Conservation (phyloP, 768 basidiomycete genomes). For the Hysterangium stoloniferum region DNA sequence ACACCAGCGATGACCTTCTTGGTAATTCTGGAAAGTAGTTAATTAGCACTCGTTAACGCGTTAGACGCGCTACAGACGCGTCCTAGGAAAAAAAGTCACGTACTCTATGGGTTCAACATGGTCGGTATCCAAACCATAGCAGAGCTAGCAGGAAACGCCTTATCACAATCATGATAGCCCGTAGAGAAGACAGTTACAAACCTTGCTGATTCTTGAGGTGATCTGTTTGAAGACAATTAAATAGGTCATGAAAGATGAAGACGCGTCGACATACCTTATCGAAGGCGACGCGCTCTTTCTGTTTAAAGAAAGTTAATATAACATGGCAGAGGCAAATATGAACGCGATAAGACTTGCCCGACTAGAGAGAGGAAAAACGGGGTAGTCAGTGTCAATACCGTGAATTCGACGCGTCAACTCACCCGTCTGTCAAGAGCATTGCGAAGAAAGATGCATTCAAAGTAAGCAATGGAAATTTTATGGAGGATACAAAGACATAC, state of each 20-base stretch:
- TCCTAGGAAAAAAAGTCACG: slow-evolving; percentile 20
- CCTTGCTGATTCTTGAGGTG: slow-evolving; percentile 74
- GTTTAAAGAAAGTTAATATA: slow-evolving; percentile 21
- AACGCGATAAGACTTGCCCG: slow-evolving; percentile 34
- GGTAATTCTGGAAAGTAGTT: slow-evolving; percentile 47
- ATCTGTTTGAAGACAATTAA: slow-evolving; percentile 41
- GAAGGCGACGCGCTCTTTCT: slow-evolving; percentile 89
- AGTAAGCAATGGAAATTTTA: not conserved
- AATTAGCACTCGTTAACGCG: not conserved
- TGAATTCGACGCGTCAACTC: slow-evolving; percentile 8
- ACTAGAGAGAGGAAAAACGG: slow-evolving; percentile 26
- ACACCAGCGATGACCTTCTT: slow-evolving; percentile 93
- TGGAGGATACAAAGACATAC: slow-evolving; percentile 25
- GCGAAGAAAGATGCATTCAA: not conserved
- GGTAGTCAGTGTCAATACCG: slow-evolving; percentile 2
- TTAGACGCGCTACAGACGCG: not conserved
- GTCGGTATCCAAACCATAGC: slow-evolving; percentile 90
- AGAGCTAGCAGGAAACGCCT: slow-evolving; percentile 39
- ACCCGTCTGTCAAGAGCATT: slow-evolving; percentile 2
- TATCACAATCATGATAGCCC: not conserved
- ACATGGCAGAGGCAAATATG: slow-evolving; percentile 20
- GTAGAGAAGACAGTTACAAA: not conserved
- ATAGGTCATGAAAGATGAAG: slow-evolving; percentile 11
- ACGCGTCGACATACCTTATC: slow-evolving; percentile 63
- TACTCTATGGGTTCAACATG: slow-evolving; percentile 92